Conservation (phyloP, 2,329 filamentous ascomycete species). For the Stachybotrys echinatus region DNA sequence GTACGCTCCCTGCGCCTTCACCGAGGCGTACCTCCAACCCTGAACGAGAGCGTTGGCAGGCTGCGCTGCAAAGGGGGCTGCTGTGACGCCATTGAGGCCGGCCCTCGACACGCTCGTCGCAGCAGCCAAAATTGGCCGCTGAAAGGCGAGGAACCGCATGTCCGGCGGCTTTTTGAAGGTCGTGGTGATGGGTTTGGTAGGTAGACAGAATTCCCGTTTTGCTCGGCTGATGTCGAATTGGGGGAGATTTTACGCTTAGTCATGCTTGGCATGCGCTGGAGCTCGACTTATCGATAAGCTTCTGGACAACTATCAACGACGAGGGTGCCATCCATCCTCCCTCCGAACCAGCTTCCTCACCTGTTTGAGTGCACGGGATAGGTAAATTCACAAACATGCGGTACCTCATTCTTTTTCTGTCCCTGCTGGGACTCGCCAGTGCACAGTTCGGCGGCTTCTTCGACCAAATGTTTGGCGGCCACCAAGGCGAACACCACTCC, state of each 20-base stretch:
- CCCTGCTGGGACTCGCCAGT: slow-evolving; percentile 55
- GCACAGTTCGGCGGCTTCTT: slow-evolving; percentile 92
- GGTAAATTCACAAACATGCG: too few relatives aligned
- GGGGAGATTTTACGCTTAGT: slow-evolving; percentile 23
- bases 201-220: slow-evolving; percentile 8
- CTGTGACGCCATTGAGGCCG: slow-evolving; percentile 11
- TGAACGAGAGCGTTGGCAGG: slow-evolving; percentile 35
- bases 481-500: slow-evolving; percentile 48
- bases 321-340: not conserved
- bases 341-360: not conserved
- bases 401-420: slow-evolving; percentile 40
- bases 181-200: slow-evolving; percentile 14
- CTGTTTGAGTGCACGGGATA: too few relatives aligned
- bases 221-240: slow-evolving; percentile 10
- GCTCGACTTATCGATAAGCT: slow-evolving; percentile 19
- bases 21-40: slow-evolving; percentile 50
- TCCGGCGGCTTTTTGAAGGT: slow-evolving; percentile 23
- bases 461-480: slow-evolving; percentile 83
- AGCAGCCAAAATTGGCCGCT: slow-evolving; percentile 39
- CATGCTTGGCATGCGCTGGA: slow-evolving; percentile 4
- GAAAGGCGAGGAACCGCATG: slow-evolving; percentile 43
- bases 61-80: slow-evolving; percentile 17
- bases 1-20: slow-evolving; percentile 63
- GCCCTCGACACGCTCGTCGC: slow-evolving; percentile 23
- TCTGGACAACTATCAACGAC: slow-evolving; percentile 15